Percentiles rank a stretch among this genome's conserved stretches.
phyloP scores from a whole-genome alignment of 192 early-diverging fungal species.

The Phlyctochytrium arcticum region DNA sequence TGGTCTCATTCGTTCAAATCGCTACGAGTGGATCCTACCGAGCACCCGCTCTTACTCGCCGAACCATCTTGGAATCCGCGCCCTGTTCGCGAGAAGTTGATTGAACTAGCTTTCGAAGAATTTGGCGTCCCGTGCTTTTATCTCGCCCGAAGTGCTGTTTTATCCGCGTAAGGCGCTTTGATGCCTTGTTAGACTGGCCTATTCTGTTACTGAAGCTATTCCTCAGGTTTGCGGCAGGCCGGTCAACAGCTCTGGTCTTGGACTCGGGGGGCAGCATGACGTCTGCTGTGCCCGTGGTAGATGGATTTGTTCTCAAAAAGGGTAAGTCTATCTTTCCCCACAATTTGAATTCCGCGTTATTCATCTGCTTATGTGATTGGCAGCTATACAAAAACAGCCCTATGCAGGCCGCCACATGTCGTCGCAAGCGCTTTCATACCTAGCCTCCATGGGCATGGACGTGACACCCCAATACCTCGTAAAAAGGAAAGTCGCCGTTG shows the following conservation, averaged over 20 bases:
- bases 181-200: neutral
- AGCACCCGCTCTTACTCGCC: constrained; percentile 88
- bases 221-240: constrained; percentile 82
- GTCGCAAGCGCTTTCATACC: constrained; percentile 62
- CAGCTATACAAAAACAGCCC: constrained; percentile 57
- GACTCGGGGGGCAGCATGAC: constrained; percentile 87
- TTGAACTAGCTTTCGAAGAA: constrained; percentile 94
- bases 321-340: constrained; percentile 40
- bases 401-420: constrained; percentile 83
- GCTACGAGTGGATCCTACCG: constrained; percentile 68
- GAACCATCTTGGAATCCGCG: constrained; percentile 91
- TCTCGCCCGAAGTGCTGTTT: constrained; percentile 84
- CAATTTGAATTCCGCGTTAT: no score
- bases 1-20: constrained; percentile 82
- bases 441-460: constrained; percentile 48
- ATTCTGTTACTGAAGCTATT: neutral
- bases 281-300: constrained; percentile 92
- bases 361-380: no score
- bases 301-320: constrained; percentile 94
- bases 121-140: constrained; percentile 91
- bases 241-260: constrained; percentile 82
- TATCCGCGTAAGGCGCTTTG: constrained; percentile 82
- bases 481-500: constrained; percentile 67
- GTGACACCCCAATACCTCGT: constrained; percentile 84
- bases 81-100: constrained; percentile 77